Percentiles rank a stretch among this genome's conserved stretches.
These are phyloP conservation scores for Ophiorrhiza pumila DNA, from an alignment of 257 asterid species.

Conservation along the genomic window DNA sequence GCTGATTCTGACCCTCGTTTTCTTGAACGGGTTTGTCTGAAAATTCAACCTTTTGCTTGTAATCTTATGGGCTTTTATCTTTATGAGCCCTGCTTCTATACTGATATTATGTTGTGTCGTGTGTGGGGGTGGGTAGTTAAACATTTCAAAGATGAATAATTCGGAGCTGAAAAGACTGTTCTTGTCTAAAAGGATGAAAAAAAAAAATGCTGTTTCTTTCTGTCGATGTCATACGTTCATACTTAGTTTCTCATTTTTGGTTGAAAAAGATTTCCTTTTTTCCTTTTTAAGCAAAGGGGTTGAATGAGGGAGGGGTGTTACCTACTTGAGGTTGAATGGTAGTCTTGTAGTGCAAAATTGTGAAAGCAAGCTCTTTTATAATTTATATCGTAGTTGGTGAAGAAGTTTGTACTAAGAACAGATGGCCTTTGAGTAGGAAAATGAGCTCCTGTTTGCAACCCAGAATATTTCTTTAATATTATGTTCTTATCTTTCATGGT, in stretches of 20 bases:
- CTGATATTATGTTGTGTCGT: not conserved
- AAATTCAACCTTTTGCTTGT: conserved; percentile 5
- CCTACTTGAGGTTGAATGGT: not conserved
- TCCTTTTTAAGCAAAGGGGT: not conserved
- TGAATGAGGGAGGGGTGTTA: not conserved
- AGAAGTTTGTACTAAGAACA: not conserved
- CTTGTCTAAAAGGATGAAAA: not conserved
- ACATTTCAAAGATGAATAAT: not conserved
- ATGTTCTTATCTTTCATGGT: not conserved
- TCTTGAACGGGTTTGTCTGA: conserved; percentile 66
- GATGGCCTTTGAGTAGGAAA: not conserved
- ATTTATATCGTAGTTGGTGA: not conserved
- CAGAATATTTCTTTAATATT: not conserved
- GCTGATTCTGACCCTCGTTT: conserved; percentile 82
- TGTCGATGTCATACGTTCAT: not conserved
- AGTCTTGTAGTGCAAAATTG: not conserved
- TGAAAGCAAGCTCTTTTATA: not conserved
- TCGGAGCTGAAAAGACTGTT: conserved; percentile 5
- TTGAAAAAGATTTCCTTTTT: not conserved
- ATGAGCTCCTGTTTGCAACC: not conserved
- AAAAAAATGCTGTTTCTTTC: not conserved
- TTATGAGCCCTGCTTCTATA: not conserved
- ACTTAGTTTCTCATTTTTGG: not conserved
- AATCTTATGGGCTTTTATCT: not conserved
- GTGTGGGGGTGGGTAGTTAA: not conserved